phyloP scores from a whole-genome alignment of 2,329 filamentous ascomycete genomes.

The Ophiostoma ulmi region DNA sequence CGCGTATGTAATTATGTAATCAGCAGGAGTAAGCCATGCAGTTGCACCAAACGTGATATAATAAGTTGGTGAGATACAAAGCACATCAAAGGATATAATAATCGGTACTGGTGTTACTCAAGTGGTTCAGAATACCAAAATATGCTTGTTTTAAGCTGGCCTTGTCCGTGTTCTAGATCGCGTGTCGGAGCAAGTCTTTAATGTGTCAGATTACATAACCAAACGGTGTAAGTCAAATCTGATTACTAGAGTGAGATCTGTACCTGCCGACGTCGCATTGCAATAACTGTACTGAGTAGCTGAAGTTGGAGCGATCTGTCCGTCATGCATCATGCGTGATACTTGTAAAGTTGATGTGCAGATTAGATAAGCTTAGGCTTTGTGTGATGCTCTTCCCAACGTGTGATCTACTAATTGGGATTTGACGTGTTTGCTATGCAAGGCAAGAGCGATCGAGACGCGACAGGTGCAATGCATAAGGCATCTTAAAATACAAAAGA shows the following conservation, averaged over 20 bases:
- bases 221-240: background rate
- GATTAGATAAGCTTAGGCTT: background rate
- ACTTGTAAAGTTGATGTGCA: background rate
- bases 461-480: background rate
- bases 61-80: background rate
- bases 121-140: background rate
- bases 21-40: background rate
- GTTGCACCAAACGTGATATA: background rate
- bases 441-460: constrained; percentile 3
- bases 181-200: constrained; percentile 2
- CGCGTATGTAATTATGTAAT: background rate
- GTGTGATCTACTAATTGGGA: background rate
- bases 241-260: background rate
- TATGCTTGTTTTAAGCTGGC: background rate
- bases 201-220: constrained; percentile 16
- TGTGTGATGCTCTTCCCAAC: background rate
- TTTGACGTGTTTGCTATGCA: background rate
- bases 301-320: background rate
- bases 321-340: background rate
- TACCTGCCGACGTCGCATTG: background rate
- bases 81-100: background rate
- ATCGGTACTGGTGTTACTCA: background rate
- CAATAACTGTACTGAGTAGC: background rate
- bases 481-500: background rate
- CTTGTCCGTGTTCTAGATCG: constrained; percentile 7